Evolutionary conservation across 2,329 filamentous ascomycete species (phyloP).

Genomic region (Paraphaeosphaeria sporulosa): DNA sequence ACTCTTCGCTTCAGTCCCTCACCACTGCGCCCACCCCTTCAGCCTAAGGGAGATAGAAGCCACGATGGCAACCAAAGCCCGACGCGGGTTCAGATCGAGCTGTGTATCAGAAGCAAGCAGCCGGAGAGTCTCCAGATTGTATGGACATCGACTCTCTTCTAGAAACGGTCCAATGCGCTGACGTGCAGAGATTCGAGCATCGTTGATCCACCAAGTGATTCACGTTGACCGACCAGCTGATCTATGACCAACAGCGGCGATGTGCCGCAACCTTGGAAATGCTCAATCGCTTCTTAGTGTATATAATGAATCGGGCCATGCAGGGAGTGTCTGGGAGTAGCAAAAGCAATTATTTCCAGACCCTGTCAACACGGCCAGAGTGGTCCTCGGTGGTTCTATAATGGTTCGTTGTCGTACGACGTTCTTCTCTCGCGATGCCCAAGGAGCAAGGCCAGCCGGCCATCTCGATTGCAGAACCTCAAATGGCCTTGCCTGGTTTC

Average conservation of each 20-base stretch:
- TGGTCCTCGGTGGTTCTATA: background rate
- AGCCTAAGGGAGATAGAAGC: background rate
- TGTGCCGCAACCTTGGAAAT: background rate
- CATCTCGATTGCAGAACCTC: background rate
- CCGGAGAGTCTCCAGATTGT: background rate
- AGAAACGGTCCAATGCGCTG: background rate
- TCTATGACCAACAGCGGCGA: background rate
- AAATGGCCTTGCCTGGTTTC: background rate
- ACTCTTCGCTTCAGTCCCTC: background rate
- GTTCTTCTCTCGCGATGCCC: background rate
- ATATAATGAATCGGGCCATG: background rate
- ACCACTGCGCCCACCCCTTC: too few species aligned
- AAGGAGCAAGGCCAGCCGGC: background rate
- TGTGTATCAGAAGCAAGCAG: background rate
- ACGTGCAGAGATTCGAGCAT: background rate
- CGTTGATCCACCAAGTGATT: too few species aligned
- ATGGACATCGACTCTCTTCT: background rate
- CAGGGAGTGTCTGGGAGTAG: background rate
- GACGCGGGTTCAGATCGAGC: background rate
- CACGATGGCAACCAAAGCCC: background rate
- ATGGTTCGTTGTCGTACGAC: constrained; percentile 9
- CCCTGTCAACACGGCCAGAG: background rate
- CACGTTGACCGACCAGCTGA: background rate
- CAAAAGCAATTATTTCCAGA: constrained; percentile 3
- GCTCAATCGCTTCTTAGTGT: background rate